Conservation (phyloP, 768 basidiomycete genomes). For the Termitomyces sp. region DNA sequence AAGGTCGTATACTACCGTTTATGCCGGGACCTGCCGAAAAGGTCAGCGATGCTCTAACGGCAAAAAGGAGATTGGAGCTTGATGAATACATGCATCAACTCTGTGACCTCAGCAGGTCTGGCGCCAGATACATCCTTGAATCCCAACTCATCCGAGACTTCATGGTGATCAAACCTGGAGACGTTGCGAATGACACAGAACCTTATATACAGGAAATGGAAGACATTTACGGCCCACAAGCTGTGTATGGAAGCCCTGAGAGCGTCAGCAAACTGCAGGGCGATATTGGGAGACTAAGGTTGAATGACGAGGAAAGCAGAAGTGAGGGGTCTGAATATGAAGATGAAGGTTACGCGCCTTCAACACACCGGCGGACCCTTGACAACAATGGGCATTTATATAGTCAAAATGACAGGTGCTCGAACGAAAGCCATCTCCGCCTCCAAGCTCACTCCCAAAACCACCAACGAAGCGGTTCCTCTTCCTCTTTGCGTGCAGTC, state of each 20-base stretch:
- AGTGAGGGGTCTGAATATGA: constrained; percentile 69
- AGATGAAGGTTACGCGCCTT: constrained; percentile 48
- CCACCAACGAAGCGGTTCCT: constrained; percentile 48
- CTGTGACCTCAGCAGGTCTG: constrained; percentile 60
- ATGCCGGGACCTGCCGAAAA: constrained; percentile 93
- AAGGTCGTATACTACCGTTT: constrained; percentile 80
- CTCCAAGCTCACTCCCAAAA: constrained; percentile 39
- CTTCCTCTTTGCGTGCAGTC: constrained; percentile 38
- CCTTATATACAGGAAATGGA: constrained; percentile 57
- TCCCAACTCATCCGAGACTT: constrained; percentile 79
- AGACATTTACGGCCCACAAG: constrained; percentile 34
- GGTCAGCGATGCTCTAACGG: constrained; percentile 82
- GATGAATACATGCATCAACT: constrained; percentile 85
- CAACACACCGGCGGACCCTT: constrained; percentile 32
- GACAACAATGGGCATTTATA: constrained; percentile 37
- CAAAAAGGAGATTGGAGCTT: constrained; percentile 74
- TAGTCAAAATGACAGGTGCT: constrained; percentile 28
- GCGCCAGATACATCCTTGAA: constrained; percentile 77
- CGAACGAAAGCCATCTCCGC: constrained; percentile 36
- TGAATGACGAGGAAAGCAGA: constrained; percentile 37
- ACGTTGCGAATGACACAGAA: constrained; percentile 66
- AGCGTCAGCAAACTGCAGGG: constrained; percentile 39
- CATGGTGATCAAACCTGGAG: constrained; percentile 80
- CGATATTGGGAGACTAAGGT: constrained; percentile 44
- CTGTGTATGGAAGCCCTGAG: neutral